phyloP scores from a whole-genome alignment of 306 rosid species.

The Acacia confusa region DNA sequence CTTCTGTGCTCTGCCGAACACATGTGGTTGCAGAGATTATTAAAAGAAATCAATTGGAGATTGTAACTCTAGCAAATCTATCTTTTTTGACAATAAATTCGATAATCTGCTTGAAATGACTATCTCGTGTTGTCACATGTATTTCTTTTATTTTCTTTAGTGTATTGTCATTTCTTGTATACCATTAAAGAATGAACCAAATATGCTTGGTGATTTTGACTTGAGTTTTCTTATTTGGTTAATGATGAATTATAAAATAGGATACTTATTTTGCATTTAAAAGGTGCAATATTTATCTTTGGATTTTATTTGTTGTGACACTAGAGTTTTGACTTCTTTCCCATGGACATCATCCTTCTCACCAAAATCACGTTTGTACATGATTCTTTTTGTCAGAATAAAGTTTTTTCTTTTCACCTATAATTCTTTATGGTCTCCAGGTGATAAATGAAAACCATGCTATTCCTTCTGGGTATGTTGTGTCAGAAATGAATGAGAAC shows the following conservation, averaged over 20 bases:
- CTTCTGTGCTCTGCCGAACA: constrained; percentile 44
- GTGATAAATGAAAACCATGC: constrained; percentile 36
- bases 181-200: not conserved
- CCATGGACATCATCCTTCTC: not conserved
- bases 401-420: not conserved
- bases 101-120: not conserved
- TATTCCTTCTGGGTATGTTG: constrained; percentile 41
- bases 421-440: constrained; percentile 35
- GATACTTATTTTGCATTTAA: not conserved
- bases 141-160: constrained; percentile 9
- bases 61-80: constrained; percentile 58
- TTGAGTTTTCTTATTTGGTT: not conserved
- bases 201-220: not conserved
- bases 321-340: not conserved
- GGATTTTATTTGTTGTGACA: not conserved
- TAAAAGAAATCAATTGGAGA: constrained; percentile 44
- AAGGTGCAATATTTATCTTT: not conserved
- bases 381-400: too few relatives aligned
- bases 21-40: constrained; percentile 34
- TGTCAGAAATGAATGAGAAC: constrained; percentile 41
- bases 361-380: too few relatives aligned
- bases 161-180: not conserved
- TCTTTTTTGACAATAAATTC: constrained; percentile 54
- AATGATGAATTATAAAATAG: not conserved
- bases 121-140: constrained; percentile 21